Conservation (phyloP, 1,284 basidiomycete genomes). For the Apiotrichum siamense region DNA sequence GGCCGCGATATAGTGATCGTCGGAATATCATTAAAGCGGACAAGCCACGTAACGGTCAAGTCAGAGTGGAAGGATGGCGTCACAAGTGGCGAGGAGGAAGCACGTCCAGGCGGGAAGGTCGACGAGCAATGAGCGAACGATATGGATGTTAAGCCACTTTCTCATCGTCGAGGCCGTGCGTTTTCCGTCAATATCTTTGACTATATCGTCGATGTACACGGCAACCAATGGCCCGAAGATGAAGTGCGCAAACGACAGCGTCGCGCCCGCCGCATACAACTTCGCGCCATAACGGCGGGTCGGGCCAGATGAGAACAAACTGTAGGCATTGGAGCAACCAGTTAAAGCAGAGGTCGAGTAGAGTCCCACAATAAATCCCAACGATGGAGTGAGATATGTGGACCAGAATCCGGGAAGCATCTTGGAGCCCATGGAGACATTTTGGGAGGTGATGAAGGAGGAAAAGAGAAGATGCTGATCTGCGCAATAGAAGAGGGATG, state of each 20-base stretch:
- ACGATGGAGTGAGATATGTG: background rate
- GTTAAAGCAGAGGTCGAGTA: background rate
- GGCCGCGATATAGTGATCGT: too few relatives aligned
- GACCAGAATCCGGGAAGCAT: background rate
- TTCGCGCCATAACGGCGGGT: background rate
- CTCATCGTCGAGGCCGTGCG: background rate
- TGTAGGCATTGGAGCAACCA: background rate
- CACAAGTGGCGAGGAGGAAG: background rate
- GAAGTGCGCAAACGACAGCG: background rate
- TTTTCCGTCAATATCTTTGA: background rate
- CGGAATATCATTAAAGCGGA: too few relatives aligned
- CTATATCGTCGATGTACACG: background rate
- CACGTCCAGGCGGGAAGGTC: background rate
- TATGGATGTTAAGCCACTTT: background rate
- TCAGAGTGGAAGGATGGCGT: background rate
- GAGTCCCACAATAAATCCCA: background rate
- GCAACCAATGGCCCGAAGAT: background rate
- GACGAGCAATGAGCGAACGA: background rate
- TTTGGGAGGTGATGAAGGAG: background rate
- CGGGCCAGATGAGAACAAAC: too few relatives aligned
- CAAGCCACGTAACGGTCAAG: too few relatives aligned
- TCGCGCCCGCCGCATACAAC: background rate
- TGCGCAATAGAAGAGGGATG: background rate
- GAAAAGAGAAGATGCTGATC: background rate
- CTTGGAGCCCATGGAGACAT: background rate